Evolutionary conservation across 306 rosid genomes (phyloP).

Genomic region (Vigna nakashimae): DNA sequence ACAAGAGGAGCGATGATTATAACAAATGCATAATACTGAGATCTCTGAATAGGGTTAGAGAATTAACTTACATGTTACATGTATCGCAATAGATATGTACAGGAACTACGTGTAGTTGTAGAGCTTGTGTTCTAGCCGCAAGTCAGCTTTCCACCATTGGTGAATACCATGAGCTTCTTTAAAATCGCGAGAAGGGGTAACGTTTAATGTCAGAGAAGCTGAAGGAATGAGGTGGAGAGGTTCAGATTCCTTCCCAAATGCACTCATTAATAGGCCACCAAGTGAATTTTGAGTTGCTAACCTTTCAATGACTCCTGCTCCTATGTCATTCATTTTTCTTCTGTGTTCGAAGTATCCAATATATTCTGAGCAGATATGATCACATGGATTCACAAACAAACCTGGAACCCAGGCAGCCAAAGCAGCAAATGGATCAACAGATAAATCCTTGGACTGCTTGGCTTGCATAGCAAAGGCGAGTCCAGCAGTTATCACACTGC

Average conservation of each 20-base stretch:
- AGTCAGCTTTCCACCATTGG: conserved; percentile 89
- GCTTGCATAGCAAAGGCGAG: conserved; percentile 79
- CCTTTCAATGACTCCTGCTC: conserved; percentile 82
- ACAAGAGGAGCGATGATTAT: no score
- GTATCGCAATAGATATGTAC: background rate
- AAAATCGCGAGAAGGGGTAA: conserved; percentile 60
- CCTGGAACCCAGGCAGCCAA: conserved; percentile 78
- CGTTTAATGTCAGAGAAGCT: conserved; percentile 65
- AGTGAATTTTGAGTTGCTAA: conserved; percentile 86
- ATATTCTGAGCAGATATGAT: conserved; percentile 82
- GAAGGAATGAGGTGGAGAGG: conserved; percentile 93
- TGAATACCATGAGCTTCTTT: conserved; percentile 98
- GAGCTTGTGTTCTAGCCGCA: conserved; percentile 53
- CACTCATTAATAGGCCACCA: conserved; percentile 73
- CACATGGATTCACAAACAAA: conserved; percentile 82
- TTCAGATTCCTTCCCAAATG: conserved; percentile 73
- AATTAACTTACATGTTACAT: background rate
- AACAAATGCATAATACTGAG: no score
- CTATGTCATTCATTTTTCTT: conserved; percentile 82
- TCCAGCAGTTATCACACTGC: conserved; percentile 87
- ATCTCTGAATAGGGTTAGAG: no score
- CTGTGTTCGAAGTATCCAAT: conserved; percentile 94
- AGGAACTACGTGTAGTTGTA: conserved; percentile 59
- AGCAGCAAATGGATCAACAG: conserved; percentile 62
- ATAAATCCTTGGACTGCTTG: conserved; percentile 46